These are phyloP conservation scores for Agarophyton chilense DNA, from an alignment of 23 red algal genomes.

Conservation along the genomic window DNA sequence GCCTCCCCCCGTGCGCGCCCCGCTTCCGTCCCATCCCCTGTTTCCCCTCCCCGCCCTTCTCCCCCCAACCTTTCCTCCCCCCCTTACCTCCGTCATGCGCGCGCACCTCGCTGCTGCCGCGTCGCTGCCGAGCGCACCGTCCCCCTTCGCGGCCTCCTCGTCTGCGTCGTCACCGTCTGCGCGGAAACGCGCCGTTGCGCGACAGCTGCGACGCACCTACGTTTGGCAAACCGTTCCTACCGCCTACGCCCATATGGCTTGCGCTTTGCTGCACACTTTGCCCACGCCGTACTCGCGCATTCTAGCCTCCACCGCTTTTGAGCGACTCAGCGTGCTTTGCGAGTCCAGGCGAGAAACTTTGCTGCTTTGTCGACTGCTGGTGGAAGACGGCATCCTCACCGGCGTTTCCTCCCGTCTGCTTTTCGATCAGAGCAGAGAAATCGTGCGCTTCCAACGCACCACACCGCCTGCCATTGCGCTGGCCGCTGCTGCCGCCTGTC, in stretches of 20 bases:
- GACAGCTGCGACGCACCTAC: neutral
- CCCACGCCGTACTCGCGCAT: conserved; percentile 1
- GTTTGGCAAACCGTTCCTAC: neutral
- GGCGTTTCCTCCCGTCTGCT: neutral
- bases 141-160: too few species aligned
- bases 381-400: neutral
- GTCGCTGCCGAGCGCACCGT: too few species aligned
- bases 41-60: too few species aligned
- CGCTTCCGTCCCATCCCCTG: too few species aligned
- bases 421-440: conserved; percentile 4
- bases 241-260: neutral
- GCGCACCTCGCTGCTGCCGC: neutral
- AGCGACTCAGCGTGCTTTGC: neutral
- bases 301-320: neutral
- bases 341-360: neutral
- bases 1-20: neutral
- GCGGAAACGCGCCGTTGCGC: neutral
- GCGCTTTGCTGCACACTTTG: neutral
- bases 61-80: too few species aligned
- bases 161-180: too few species aligned
- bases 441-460: conserved; percentile 16
- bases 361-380: neutral
- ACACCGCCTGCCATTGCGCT: conserved; percentile 12
- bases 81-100: too few species aligned
- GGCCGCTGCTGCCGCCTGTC: neutral